Base-by-base conservation (phyloP, 176 grass and related monocot genomes). In the Juncus effusus region DNA sequence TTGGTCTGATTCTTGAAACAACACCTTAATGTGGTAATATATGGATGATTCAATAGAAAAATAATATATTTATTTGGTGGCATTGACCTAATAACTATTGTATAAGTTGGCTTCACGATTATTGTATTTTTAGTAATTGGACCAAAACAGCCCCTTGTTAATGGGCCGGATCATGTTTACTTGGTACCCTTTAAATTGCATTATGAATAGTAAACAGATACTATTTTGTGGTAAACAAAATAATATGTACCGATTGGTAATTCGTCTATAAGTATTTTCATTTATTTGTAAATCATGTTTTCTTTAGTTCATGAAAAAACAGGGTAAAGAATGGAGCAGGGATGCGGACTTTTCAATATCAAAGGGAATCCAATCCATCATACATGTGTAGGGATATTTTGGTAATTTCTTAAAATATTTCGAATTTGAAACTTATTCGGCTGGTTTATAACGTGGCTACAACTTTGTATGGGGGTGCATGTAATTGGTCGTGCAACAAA, bases 31-130 rank as follows among this genome's bases (percentile, higher is more conserved):
- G 63, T 38, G 41, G 19, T 67, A 47, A 67, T 67, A 67, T 47
- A 47, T 15, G 19, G 19, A 28, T 28, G 19, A 28, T 28, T 28
- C 1, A 6, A 45, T 40, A 10, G 42, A 12, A 66, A 54, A 52
- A 19, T 63, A 66, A 65, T 63, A 19, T 63, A 52, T 37, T 51
- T 35, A 77, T 57, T 7, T n/a, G 41, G 7, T 47, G 41, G 36
- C 52, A 49, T 13, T 50, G 12, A 42, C 38, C 42, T 53, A 11
- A 42, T 15, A 28, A 49, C 40, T 59, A 77, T 77, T 77, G 16
- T 14, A 69, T 52, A 69, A 69, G 63, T 61, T 68, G 75, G 75
- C 51, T 51, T 62, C 75, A 77, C 64, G 75, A 77, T 60, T 77
- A 12, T 16, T 67, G 14, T 77, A 28, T 28, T 64, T 59, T 10